Evolutionary conservation across 2,329 filamentous ascomycete genomes (phyloP).

Genomic region (Ascosphaera acerosa): DNA sequence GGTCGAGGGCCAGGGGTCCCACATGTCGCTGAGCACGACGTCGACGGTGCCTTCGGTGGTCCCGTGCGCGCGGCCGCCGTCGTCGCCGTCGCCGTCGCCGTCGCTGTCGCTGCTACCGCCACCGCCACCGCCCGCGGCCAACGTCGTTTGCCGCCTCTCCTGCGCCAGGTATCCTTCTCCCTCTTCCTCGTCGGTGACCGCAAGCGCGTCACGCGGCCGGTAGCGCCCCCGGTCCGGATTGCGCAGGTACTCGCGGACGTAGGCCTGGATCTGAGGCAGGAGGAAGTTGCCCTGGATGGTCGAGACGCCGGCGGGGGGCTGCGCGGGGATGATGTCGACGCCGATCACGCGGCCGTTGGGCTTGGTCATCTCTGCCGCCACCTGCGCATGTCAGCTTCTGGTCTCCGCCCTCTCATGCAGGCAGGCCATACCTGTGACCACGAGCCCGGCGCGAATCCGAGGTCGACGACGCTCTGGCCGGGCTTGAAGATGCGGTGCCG

Average conservation of each 20-base stretch:
- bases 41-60: conserved; percentile 54
- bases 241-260: conserved; percentile 51
- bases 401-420: conserved; percentile 1
- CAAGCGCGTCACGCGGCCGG: conserved; percentile 8
- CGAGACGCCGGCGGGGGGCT: conserved; percentile 75
- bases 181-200: conserved; percentile 1
- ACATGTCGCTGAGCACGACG: conserved; percentile 97
- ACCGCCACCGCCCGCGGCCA: no score
- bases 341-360: conserved; percentile 63
- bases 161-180: not conserved
- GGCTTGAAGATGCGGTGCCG: conserved; percentile 54
- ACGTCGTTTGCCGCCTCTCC: not conserved
- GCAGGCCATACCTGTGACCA: conserved; percentile 28
- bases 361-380: conserved; percentile 52
- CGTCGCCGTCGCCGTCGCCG: conserved; percentile 9
- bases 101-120: no score
- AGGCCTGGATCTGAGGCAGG: conserved; percentile 41
- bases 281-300: conserved; percentile 91
- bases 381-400: conserved; percentile 23
- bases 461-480: conserved; percentile 70
- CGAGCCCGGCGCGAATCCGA: conserved; percentile 36
- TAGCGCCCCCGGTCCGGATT: conserved; percentile 34
- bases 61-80: conserved; percentile 9
- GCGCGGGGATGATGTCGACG: conserved; percentile 80
- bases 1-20: conserved; percentile 73